phyloP scores from a whole-genome alignment of 2,329 filamentous ascomycete species.

The Colletotrichum cuscutae region DNA sequence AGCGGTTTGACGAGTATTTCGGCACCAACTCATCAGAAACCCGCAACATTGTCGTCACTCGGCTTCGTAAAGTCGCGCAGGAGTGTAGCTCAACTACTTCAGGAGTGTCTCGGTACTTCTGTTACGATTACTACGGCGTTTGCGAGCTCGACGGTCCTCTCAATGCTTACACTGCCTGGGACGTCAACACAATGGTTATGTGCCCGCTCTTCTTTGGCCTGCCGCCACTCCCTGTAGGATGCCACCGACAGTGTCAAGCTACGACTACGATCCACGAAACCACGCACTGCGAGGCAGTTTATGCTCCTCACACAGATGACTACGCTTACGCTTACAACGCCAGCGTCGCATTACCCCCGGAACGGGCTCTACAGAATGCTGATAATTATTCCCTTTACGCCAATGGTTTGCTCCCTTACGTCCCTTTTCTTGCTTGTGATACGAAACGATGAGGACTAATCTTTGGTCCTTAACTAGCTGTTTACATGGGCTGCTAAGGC shows the following conservation, averaged over 20 bases:
- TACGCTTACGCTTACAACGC: slow-evolving; percentile 37
- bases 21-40: slow-evolving; percentile 35
- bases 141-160: slow-evolving; percentile 37
- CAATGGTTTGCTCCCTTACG: neutral
- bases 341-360: slow-evolving; percentile 27
- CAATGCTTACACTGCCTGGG: slow-evolving; percentile 37
- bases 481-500: neutral
- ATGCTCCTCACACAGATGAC: slow-evolving; percentile 37
- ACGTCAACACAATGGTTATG: slow-evolving; percentile 27
- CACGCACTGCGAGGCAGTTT: slow-evolving; percentile 38
- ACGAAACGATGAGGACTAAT: neutral
- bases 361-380: slow-evolving; percentile 36
- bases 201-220: slow-evolving; percentile 38
- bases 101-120: slow-evolving; percentile 34
- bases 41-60: slow-evolving; percentile 32
- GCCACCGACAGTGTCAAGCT: slow-evolving; percentile 37
- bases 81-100: slow-evolving; percentile 37
- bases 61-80: slow-evolving; percentile 35
- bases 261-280: slow-evolving; percentile 40
- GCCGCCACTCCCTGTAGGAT: slow-evolving; percentile 34
- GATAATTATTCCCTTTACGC: slow-evolving; percentile 38
- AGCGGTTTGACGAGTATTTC: slow-evolving; percentile 40
- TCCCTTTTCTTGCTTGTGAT: neutral
- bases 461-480: neutral
- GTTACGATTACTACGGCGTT: slow-evolving; percentile 36